phyloP scores from a whole-genome alignment of 441 rosid species.

The Sinapis alba region DNA sequence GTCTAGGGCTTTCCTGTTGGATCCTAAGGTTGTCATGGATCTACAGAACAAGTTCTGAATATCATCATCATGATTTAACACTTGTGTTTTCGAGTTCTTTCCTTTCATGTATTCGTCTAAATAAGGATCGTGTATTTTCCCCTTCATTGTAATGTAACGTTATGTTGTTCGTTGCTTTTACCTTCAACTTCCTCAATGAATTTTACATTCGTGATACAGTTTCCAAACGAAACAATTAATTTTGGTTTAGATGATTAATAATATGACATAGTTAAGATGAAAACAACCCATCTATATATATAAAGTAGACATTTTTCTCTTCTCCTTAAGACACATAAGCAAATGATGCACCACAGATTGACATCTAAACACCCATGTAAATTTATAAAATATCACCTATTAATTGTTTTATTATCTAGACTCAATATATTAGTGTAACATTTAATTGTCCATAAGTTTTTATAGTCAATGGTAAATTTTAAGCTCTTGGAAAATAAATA shows the following conservation, averaged over 20 bases:
- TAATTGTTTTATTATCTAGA: too few species aligned
- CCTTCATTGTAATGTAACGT: neutral
- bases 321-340: too few species aligned
- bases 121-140: neutral
- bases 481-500: too few species aligned
- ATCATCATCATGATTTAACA: neutral
- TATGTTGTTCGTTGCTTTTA: neutral
- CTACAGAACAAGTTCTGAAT: conserved; percentile 1
- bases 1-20: neutral
- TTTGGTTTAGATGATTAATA: neutral
- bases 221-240: neutral
- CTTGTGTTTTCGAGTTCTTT: neutral
- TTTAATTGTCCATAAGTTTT: too few species aligned
- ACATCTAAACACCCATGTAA: too few species aligned
- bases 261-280: neutral
- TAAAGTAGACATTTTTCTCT: too few species aligned
- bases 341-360: too few species aligned
- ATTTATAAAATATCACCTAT: too few species aligned
- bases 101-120: neutral
- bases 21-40: neutral
- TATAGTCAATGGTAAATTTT: too few species aligned
- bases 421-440: too few species aligned
- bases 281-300: too few species aligned
- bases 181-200: neutral
- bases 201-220: neutral